A percentile compares a stretch with the other conserved stretches of the same genome.
These are phyloP conservation scores for Trichoderma sp. DNA, from an alignment of 2,329 filamentous ascomycete species.

Conservation along the genomic window DNA sequence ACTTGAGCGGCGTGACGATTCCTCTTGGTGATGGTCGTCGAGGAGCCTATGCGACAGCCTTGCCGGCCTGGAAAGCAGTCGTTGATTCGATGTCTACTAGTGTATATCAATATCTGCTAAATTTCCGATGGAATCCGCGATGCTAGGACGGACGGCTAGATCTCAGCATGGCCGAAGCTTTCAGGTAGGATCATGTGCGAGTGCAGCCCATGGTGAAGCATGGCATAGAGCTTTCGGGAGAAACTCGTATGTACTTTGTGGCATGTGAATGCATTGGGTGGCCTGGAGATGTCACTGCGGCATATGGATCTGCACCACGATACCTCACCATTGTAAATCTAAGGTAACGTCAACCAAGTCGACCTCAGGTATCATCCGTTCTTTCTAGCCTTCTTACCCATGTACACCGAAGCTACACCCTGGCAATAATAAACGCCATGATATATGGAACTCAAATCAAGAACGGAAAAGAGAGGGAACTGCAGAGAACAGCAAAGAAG, in stretches of 20 bases:
- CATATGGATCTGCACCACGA: neutral
- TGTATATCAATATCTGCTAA: neutral
- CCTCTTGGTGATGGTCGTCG: neutral
- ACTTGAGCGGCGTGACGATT: neutral
- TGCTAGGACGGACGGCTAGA: neutral
- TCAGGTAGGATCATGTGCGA: neutral
- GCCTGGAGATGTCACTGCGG: too few relatives aligned
- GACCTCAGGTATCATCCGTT: neutral
- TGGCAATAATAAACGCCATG: neutral
- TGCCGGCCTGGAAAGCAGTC: too few relatives aligned
- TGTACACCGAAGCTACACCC: neutral
- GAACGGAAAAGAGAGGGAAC: neutral
- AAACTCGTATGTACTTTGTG: neutral
- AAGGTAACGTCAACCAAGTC: too few relatives aligned
- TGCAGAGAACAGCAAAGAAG: neutral
- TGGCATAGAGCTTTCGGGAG: neutral
- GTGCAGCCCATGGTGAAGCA: neutral
- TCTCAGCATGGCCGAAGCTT: neutral
- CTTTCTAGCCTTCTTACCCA: neutral
- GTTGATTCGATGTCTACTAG: too few relatives aligned
- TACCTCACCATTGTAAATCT: neutral
- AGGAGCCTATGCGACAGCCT: too few relatives aligned
- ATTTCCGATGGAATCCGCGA: slow-evolving; percentile 3
- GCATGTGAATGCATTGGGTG: too few relatives aligned
- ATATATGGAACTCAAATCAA: neutral